A percentile compares a stretch with the other conserved stretches of the same genome.
Evolutionary conservation across 306 rosid species (phyloP).

Genomic region (Castanea crenata): DNA sequence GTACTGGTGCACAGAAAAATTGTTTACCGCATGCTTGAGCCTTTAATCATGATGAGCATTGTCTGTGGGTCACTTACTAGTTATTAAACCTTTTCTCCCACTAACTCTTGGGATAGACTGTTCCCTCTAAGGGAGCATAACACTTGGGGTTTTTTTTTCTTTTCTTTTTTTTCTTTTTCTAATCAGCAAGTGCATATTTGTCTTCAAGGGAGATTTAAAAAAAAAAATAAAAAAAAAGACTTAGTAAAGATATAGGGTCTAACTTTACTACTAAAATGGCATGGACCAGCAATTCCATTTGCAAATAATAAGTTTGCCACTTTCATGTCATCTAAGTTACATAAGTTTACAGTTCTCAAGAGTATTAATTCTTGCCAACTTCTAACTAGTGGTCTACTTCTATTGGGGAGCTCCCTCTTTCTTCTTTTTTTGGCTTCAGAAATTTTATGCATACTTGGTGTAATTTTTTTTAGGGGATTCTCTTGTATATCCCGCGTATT

Average conservation of each 20-base stretch:
- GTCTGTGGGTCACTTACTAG: background rate
- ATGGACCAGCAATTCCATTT: background rate
- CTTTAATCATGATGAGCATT: background rate
- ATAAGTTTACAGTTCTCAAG: background rate
- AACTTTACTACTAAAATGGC: background rate
- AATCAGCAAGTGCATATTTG: background rate
- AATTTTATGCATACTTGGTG: background rate
- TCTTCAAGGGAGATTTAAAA: background rate
- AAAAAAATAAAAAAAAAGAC: too few species aligned
- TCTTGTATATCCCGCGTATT: background rate
- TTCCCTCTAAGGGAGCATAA: background rate
- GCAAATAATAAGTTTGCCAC: background rate
- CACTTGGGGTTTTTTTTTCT: background rate
- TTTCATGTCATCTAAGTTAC: background rate
- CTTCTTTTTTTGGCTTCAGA: background rate
- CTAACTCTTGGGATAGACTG: background rate
- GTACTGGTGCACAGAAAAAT: conserved; percentile 11
- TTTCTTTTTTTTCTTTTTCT: background rate
- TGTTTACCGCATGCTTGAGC: conserved; percentile 9
- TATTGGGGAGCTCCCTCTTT: background rate
- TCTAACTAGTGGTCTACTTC: background rate
- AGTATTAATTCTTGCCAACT: background rate
- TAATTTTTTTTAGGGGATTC: background rate
- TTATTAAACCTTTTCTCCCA: conserved; percentile 4
- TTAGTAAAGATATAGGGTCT: too few species aligned